phyloP scores from a whole-genome alignment of 768 basidiomycete species.

The Suillus discolor region DNA sequence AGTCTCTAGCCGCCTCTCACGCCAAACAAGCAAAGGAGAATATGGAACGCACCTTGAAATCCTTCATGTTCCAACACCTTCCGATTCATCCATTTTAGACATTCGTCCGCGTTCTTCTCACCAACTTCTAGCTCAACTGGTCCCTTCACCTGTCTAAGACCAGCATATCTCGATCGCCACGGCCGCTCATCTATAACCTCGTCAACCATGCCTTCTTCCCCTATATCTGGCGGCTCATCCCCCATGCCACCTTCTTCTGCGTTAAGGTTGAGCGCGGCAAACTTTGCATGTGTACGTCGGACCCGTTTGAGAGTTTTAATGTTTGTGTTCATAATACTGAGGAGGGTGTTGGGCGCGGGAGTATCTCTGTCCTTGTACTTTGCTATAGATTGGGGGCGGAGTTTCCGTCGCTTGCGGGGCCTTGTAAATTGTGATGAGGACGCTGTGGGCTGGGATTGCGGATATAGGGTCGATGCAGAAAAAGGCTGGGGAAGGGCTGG shows the following conservation, averaged over 20 bases:
- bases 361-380: conserved; percentile 14
- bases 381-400: conserved; percentile 26
- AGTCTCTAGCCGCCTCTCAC: neutral
- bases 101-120: conserved; percentile 59
- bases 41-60: conserved; percentile 73
- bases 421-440: conserved; percentile 18
- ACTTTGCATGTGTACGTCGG: conserved; percentile 71
- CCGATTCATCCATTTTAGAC: conserved; percentile 68
- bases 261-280: conserved; percentile 54
- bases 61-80: conserved; percentile 89
- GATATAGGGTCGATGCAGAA: conserved; percentile 29
- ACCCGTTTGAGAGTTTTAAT: conserved; percentile 75
- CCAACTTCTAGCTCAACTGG: conserved; percentile 54
- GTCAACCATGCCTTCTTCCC: conserved; percentile 29
- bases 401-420: conserved; percentile 12
- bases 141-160: conserved; percentile 15
- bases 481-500: conserved; percentile 50
- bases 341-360: conserved; percentile 46
- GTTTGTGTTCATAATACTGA: conserved; percentile 76
- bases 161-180: conserved; percentile 42
- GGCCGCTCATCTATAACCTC: conserved; percentile 58
- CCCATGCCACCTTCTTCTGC: conserved; percentile 37
- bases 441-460: conserved; percentile 19
- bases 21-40: neutral
- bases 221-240: conserved; percentile 37